Percentiles rank a stretch among this genome's conserved stretches.
phyloP scores from a whole-genome alignment of 768 basidiomycete species.

The Paxillus involutus region DNA sequence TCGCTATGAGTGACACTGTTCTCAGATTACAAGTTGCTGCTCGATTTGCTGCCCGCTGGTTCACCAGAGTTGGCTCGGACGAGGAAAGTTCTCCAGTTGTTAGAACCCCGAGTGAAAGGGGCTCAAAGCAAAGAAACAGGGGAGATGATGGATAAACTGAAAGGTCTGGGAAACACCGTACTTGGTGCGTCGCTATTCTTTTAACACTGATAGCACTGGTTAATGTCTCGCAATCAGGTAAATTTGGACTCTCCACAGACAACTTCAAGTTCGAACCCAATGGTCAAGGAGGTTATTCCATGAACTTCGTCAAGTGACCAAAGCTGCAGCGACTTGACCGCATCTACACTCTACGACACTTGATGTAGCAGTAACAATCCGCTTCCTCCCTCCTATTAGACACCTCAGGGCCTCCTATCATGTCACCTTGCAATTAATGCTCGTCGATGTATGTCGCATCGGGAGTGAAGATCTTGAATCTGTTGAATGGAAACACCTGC shows the following conservation, averaged over 20 bases:
- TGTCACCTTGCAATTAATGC: neutral
- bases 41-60: conserved; percentile 57
- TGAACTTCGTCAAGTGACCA: conserved; percentile 71
- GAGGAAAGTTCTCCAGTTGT: conserved; percentile 44
- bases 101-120: conserved; percentile 70
- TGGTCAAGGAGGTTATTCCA: conserved; percentile 92
- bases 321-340: neutral
- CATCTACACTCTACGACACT: neutral
- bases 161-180: conserved; percentile 87
- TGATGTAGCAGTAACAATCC: neutral
- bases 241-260: conserved; percentile 92
- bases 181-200: conserved; percentile 53
- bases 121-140: conserved; percentile 85
- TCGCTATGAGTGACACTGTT: neutral
- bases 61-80: conserved; percentile 52
- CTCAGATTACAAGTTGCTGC: conserved; percentile 77
- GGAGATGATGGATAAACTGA: conserved; percentile 92
- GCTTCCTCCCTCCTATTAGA: neutral
- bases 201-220: neutral
- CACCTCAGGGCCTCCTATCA: neutral
- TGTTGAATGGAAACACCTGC: conserved; percentile 31
- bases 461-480: conserved; percentile 26
- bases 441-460: conserved; percentile 21
- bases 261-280: conserved; percentile 97
- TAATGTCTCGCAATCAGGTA: conserved; percentile 47